A percentile compares a stretch with the other conserved stretches of the same genome.
Evolutionary conservation across 192 early-diverging fungal species (phyloP).

Genomic region (Coemansia sp.): DNA sequence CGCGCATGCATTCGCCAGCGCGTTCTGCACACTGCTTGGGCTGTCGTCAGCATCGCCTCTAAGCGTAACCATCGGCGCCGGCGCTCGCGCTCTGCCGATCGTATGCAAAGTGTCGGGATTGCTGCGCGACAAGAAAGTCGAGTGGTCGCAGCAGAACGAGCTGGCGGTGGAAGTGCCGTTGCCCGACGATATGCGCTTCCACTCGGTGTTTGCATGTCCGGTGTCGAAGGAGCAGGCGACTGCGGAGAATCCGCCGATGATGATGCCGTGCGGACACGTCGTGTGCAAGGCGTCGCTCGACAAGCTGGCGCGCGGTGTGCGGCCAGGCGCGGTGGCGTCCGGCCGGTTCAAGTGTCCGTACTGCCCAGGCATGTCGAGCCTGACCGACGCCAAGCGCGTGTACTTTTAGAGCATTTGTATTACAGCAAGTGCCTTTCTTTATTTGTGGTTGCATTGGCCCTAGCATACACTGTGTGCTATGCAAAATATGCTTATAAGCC

Average conservation of each 20-base stretch:
- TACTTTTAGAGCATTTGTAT: slow-evolving; percentile 9
- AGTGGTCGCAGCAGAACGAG: slow-evolving; percentile 91
- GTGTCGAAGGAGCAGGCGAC: slow-evolving; percentile 94
- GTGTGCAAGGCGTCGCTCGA: slow-evolving; percentile 88
- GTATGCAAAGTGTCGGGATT: slow-evolving; percentile 89
- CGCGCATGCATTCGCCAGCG: slow-evolving; percentile 18
- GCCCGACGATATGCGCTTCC: slow-evolving; percentile 80
- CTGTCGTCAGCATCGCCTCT: slow-evolving; percentile 31
- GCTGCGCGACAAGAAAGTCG: slow-evolving; percentile 78
- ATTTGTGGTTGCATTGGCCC: too few relatives aligned
- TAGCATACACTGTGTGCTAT: too few relatives aligned
- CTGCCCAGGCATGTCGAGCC: slow-evolving; percentile 85
- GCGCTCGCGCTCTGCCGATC: slow-evolving; percentile 83
- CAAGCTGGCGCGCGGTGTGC: slow-evolving; percentile 72
- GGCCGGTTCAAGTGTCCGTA: slow-evolving; percentile 96
- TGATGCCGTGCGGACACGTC: slow-evolving; percentile 96
- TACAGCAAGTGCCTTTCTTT: neutral
- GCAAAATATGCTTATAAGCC: too few relatives aligned
- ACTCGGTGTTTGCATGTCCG: slow-evolving; percentile 96
- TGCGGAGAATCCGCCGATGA: slow-evolving; percentile 95
- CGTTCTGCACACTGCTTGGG: slow-evolving; percentile 37
- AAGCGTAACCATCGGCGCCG: slow-evolving; percentile 64
- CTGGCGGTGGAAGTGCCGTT: slow-evolving; percentile 92
- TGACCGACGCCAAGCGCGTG: slow-evolving; percentile 56
- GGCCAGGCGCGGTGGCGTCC: slow-evolving; percentile 47